These are phyloP conservation scores for Microdochium bolleyi DNA, from an alignment of 2,329 filamentous ascomycete species.

Conservation along the genomic window DNA sequence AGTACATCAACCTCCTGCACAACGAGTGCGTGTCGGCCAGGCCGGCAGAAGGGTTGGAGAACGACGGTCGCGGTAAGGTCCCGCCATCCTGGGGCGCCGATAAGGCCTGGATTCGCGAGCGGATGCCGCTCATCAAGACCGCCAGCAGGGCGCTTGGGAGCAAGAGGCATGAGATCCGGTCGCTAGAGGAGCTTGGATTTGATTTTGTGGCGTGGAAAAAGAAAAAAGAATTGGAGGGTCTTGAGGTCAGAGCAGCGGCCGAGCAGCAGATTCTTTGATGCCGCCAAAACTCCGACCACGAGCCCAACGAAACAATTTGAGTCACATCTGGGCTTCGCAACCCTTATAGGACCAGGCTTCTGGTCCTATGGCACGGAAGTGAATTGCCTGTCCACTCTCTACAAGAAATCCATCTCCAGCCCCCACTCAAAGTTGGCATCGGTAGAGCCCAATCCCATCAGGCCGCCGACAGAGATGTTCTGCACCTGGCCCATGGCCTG, in stretches of 20 bases:
- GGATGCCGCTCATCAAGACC: constrained; percentile 30
- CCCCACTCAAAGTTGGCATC: not conserved
- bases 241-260: not conserved
- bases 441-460: not conserved
- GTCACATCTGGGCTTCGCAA: too few relatives aligned
- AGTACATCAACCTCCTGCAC: constrained; percentile 52
- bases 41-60: constrained; percentile 12
- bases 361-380: too few relatives aligned
- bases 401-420: not conserved
- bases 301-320: too few relatives aligned
- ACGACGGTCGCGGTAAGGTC: constrained; percentile 25
- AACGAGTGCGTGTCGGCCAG: constrained; percentile 34
- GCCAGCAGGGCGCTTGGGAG: constrained; percentile 27
- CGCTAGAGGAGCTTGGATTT: constrained; percentile 28
- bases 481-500: not conserved
- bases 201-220: constrained; percentile 23
- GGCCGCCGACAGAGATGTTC: not conserved
- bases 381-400: not conserved
- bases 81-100: constrained; percentile 31
- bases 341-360: too few relatives aligned
- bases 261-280: too few relatives aligned
- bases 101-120: constrained; percentile 28
- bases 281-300: too few relatives aligned
- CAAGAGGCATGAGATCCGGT: constrained; percentile 21
- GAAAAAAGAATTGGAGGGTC: not conserved